phyloP scores from a whole-genome alignment of 306 rosid genomes.

The Citrullus mucosospermus region DNA sequence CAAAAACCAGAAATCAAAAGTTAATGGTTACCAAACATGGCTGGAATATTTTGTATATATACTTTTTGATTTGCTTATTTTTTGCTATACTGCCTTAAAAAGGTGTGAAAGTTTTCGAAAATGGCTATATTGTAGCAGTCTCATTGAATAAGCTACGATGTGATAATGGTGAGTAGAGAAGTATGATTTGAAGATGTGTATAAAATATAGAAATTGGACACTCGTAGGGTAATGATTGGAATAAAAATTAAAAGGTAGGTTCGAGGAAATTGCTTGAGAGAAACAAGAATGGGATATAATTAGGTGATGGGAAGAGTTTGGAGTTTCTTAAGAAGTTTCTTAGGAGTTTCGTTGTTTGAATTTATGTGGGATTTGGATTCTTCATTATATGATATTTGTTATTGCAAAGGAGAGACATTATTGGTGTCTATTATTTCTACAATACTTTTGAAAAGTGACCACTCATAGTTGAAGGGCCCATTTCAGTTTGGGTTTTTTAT shows the following conservation, averaged over 20 bases:
- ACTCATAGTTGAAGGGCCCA: neutral
- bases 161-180: too few species aligned
- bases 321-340: neutral
- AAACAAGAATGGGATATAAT: neutral
- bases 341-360: conserved; percentile 1
- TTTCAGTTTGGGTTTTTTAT: neutral
- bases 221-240: neutral
- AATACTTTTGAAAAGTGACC: neutral
- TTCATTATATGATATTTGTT: neutral
- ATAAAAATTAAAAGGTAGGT: neutral
- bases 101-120: too few species aligned
- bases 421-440: neutral
- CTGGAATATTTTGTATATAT: too few species aligned
- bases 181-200: too few species aligned
- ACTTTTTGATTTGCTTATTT: neutral
- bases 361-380: neutral
- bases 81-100: too few species aligned
- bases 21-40: too few species aligned
- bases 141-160: too few species aligned
- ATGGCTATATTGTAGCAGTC: too few species aligned
- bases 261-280: neutral
- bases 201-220: too few species aligned
- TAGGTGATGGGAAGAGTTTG: neutral
- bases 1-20: too few species aligned
- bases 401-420: neutral